These are phyloP conservation scores for Dactylella cylindrospora DNA, from an alignment of 2,329 filamentous ascomycete genomes.

Conservation along the genomic window DNA sequence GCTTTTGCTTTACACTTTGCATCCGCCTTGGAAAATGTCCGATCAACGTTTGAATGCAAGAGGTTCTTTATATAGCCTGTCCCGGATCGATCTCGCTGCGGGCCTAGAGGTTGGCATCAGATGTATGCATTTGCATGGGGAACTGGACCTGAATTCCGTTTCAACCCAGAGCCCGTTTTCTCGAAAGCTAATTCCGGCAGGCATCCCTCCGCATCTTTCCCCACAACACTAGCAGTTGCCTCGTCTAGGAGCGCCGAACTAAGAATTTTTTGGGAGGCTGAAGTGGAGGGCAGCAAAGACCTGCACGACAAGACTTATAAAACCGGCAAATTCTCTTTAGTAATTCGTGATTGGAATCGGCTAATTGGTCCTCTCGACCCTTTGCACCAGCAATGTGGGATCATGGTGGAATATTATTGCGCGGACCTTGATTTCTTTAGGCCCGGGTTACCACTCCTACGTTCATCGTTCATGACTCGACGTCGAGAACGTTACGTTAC, in stretches of 20 bases:
- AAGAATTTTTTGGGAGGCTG: too few species aligned
- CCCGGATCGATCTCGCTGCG: constrained; percentile 22
- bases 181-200: constrained; percentile 28
- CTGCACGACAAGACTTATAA: constrained; percentile 8
- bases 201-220: constrained; percentile 31
- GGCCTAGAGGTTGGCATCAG: too few species aligned
- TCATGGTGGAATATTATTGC: too few species aligned
- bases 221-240: not conserved
- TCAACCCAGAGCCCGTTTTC: constrained; percentile 32
- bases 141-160: constrained; percentile 24
- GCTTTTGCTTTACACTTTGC: constrained; percentile 7
- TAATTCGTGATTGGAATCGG: constrained; percentile 1
- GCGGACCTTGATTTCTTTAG: too few species aligned
- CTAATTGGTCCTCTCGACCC: too few species aligned
- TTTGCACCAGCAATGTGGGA: too few species aligned
- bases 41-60: constrained; percentile 26
- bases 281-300: not conserved
- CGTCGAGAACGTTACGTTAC: too few species aligned
- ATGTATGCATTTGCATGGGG: too few species aligned
- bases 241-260: too few species aligned
- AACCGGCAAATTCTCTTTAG: constrained; percentile 15
- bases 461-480: too few species aligned
- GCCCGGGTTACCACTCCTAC: too few species aligned
- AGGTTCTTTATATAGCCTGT: constrained; percentile 21
- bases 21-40: constrained; percentile 20